Conservation (phyloP, 1,284 basidiomycete species). For the Coriolopsis trogii region DNA sequence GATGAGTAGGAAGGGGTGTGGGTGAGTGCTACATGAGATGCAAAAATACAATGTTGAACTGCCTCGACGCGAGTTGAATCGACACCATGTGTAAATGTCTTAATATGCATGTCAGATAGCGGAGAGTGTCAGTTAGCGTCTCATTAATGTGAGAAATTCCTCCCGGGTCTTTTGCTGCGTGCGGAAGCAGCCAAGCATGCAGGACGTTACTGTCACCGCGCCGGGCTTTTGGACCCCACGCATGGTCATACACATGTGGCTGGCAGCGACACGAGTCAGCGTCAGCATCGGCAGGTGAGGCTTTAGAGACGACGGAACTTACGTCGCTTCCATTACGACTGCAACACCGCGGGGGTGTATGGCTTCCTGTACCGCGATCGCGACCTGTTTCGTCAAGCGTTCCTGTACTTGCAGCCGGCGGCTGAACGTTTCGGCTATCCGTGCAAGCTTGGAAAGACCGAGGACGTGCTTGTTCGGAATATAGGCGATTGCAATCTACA, state of each 20-base stretch:
- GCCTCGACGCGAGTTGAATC: constrained; percentile 29
- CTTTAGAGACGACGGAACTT: constrained; percentile 38
- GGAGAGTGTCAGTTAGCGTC: constrained; percentile 34
- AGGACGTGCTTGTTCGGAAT: constrained; percentile 96
- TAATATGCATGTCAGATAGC: background rate
- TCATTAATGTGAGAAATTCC: constrained; percentile 85
- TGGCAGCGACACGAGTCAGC: constrained; percentile 36
- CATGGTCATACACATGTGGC: constrained; percentile 99
- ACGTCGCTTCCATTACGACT: constrained; percentile 99
- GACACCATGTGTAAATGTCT: constrained; percentile 3
- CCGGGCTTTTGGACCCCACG: constrained; percentile 99
- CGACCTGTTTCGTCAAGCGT: constrained; percentile 96
- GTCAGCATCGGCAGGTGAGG: background rate
- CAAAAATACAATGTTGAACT: constrained; percentile 26
- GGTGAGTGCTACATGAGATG: constrained; percentile 7
- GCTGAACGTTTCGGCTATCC: constrained; percentile 98
- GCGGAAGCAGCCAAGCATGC: constrained; percentile 98
- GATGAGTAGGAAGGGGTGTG: constrained; percentile 13
- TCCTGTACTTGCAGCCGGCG: constrained; percentile 97
- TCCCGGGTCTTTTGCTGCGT: constrained; percentile 97
- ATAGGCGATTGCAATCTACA: constrained; percentile 79
- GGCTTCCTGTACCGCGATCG: constrained; percentile 95
- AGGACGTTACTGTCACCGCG: constrained; percentile 94
- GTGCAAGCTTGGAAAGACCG: constrained; percentile 95
- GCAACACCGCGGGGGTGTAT: constrained; percentile 98